Evolutionary conservation across 225 moss, liverwort and hornwort genomes (phyloP).

Genomic region (Polytrichum formosum): DNA sequence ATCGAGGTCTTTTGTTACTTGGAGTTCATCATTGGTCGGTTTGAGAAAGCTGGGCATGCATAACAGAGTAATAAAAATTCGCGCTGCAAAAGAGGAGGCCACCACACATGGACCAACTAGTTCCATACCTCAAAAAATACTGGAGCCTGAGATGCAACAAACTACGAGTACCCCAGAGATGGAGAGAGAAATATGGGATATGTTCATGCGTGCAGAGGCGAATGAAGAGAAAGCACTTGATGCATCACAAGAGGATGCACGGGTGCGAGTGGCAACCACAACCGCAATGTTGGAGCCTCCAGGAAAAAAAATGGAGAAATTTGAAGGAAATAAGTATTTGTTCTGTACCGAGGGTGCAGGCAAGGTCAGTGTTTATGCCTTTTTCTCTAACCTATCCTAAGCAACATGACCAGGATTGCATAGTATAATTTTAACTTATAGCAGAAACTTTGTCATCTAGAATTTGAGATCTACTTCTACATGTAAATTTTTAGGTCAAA

Average conservation of each 20-base stretch:
- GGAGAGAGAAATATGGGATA: slow-evolving; percentile 11
- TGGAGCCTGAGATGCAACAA: slow-evolving; percentile 2
- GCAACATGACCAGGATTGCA: too few relatives aligned
- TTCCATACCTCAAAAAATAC: neutral
- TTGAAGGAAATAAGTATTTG: slow-evolving; percentile 27
- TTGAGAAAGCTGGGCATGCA: neutral
- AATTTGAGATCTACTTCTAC: neutral
- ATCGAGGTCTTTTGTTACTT: neutral
- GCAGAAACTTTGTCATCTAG: neutral
- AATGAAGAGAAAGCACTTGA: slow-evolving; percentile 10
- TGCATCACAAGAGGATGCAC: neutral
- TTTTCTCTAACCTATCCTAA: neutral
- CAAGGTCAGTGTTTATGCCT: slow-evolving; percentile 25
- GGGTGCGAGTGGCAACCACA: neutral
- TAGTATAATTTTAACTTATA: too few relatives aligned
- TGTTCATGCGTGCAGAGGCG: slow-evolving; percentile 11
- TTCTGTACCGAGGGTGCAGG: slow-evolving; percentile 37
- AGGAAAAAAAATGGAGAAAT: neutral
- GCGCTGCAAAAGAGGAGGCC: neutral
- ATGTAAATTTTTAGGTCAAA: neutral
- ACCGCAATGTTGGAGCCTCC: neutral
- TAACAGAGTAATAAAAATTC: neutral
- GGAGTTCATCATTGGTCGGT: neutral
- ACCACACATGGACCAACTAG: neutral
- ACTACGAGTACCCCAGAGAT: neutral